phyloP scores from a whole-genome alignment of 306 rosid genomes.

The Boehmeria nivea region DNA sequence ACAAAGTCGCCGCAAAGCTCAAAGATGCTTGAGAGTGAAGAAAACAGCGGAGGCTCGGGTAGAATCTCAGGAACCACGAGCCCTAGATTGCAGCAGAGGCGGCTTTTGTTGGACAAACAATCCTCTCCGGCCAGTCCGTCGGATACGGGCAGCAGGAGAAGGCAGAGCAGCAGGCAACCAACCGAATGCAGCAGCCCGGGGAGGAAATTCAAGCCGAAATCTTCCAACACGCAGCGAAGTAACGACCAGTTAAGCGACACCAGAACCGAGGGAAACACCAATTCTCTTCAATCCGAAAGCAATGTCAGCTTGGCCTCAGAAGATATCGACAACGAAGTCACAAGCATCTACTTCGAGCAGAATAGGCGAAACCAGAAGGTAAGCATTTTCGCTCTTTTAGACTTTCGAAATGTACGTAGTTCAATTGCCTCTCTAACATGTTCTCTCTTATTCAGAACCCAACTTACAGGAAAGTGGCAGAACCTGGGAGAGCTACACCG shows the following conservation, averaged over 20 bases:
- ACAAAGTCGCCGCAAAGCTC: conserved; percentile 31
- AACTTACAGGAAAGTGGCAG: conserved; percentile 30
- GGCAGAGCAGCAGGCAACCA: conserved; percentile 27
- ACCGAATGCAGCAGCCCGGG: conserved; percentile 35
- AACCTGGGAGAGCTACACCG: conserved; percentile 29
- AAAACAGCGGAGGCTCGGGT: conserved; percentile 27
- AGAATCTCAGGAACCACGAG: conserved; percentile 35
- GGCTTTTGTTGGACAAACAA: conserved; percentile 56
- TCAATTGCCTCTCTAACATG: conserved; percentile 16
- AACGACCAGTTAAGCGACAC: conserved; percentile 30
- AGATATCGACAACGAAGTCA: conserved; percentile 30
- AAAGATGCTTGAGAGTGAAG: conserved; percentile 28
- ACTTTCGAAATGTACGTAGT: conserved; percentile 7
- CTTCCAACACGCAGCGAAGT: conserved; percentile 37
- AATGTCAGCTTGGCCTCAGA: conserved; percentile 29
- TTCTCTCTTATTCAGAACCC: conserved; percentile 32
- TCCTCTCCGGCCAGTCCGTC: conserved; percentile 39
- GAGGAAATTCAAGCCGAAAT: conserved; percentile 34
- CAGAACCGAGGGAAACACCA: conserved; percentile 25
- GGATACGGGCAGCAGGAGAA: conserved; percentile 41
- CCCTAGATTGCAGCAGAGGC: conserved; percentile 52
- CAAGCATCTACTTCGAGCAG: conserved; percentile 25
- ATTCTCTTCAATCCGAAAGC: conserved; percentile 47
- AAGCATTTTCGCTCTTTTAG: conserved; percentile 21
- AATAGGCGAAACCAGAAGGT: conserved; percentile 39